These are phyloP conservation scores for Seiridium unicorne DNA, from an alignment of 2,329 filamentous ascomycete genomes.

Conservation along the genomic window DNA sequence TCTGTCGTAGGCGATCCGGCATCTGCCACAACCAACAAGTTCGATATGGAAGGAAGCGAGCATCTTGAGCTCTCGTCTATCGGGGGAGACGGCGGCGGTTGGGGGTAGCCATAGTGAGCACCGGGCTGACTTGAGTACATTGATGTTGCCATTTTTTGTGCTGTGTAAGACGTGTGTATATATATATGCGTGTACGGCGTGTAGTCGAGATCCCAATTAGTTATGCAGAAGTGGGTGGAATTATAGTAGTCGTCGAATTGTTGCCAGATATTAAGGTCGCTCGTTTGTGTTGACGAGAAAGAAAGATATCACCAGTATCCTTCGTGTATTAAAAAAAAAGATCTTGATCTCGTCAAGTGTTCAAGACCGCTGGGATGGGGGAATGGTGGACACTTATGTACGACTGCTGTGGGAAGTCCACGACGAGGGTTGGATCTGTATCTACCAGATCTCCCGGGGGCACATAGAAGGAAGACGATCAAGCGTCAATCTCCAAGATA, in stretches of 20 bases:
- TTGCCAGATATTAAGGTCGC: background rate
- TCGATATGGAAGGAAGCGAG: conserved; percentile 90
- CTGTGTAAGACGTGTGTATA: conserved; percentile 23
- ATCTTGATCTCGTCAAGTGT: conserved; percentile 13
- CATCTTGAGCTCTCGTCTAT: conserved; percentile 74
- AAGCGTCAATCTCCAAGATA: conserved; percentile 47
- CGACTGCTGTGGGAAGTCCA: conserved; percentile 32
- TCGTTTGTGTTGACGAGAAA: background rate
- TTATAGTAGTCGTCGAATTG: conserved; percentile 12
- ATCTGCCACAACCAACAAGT: conserved; percentile 80
- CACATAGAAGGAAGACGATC: conserved; percentile 45
- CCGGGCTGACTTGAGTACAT: conserved; percentile 46
- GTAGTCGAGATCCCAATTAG: conserved; percentile 20
- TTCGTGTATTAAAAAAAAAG: conserved; percentile 5
- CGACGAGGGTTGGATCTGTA: conserved; percentile 40
- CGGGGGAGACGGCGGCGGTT: conserved; percentile 71
- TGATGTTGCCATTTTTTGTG: conserved; percentile 41
- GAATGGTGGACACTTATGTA: conserved; percentile 43
- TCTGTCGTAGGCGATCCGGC: conserved; percentile 60
- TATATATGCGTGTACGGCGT: conserved; percentile 14
- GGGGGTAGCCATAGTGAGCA: conserved; percentile 54
- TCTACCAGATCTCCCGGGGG: conserved; percentile 48
- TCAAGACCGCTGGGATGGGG: conserved; percentile 22
- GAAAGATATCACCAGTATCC: conserved; percentile 12
- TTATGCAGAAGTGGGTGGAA: conserved; percentile 14